phyloP scores from a whole-genome alignment of 1,139 yeast genomes.

The Kodamaea suecica region DNA sequence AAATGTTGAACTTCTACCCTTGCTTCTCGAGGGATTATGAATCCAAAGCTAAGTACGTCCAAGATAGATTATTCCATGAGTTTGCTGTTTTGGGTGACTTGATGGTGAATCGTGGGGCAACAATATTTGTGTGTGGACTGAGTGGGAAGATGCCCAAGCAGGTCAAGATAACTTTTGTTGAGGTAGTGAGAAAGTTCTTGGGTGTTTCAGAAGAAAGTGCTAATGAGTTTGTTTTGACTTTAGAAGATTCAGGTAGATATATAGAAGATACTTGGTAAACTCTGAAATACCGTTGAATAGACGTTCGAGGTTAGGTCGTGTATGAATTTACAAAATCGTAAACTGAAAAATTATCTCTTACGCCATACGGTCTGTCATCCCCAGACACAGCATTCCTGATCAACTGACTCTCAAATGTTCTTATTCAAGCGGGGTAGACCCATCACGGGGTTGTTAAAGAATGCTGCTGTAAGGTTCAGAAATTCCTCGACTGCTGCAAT shows the following conservation, averaged over 20 bases:
- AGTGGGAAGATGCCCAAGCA: slow-evolving; percentile 95
- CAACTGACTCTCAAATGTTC: not conserved
- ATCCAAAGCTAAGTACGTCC: slow-evolving; percentile 64
- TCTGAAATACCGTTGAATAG: too few relatives aligned
- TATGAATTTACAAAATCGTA: too few relatives aligned
- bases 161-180: slow-evolving; percentile 72
- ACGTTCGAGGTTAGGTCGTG: too few relatives aligned
- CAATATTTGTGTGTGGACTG: slow-evolving; percentile 82
- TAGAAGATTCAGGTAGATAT: slow-evolving; percentile 71
- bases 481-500: not conserved
- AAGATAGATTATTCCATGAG: slow-evolving; percentile 59
- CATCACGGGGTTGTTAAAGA: not conserved
- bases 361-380: too few relatives aligned
- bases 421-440: not conserved
- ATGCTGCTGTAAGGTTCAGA: not conserved
- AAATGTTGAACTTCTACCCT: slow-evolving; percentile 19
- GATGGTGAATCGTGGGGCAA: slow-evolving; percentile 53
- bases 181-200: slow-evolving; percentile 48
- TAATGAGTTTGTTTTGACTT: slow-evolving; percentile 44
- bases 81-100: slow-evolving; percentile 48
- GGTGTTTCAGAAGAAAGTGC: slow-evolving; percentile 44
- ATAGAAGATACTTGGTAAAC: slow-evolving; percentile 87
- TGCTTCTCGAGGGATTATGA: slow-evolving; percentile 22
- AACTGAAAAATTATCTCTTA: too few relatives aligned
- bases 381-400: too few relatives aligned